Percentiles rank a stretch among this genome's conserved stretches.
These are phyloP conservation scores for Suillus discolor DNA, from an alignment of 768 basidiomycete genomes.

Conservation along the genomic window DNA sequence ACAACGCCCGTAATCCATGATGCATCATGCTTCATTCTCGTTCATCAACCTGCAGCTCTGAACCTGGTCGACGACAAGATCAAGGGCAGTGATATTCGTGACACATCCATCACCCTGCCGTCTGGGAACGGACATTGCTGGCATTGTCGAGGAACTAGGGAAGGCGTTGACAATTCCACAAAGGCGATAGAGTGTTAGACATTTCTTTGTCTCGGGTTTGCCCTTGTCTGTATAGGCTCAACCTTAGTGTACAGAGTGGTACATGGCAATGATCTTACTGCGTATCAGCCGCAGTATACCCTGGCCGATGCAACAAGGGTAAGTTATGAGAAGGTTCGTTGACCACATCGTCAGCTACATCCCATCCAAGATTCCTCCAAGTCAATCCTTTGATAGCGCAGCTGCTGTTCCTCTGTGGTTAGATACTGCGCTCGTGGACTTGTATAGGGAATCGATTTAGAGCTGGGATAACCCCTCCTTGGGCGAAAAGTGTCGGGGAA, in stretches of 20 bases:
- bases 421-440: constrained; percentile 46
- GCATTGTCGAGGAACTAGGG: constrained; percentile 41
- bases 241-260: constrained; percentile 28
- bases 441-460: constrained; percentile 45
- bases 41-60: constrained; percentile 37
- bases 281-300: constrained; percentile 43
- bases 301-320: constrained; percentile 41
- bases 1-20: neutral
- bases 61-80: constrained; percentile 51
- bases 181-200: constrained; percentile 44
- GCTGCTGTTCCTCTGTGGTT: constrained; percentile 49
- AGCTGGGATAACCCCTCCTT: constrained; percentile 40
- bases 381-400: constrained; percentile 46
- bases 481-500: constrained; percentile 36
- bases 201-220: neutral
- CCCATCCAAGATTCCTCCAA: constrained; percentile 42
- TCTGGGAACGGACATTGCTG: constrained; percentile 41
- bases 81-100: constrained; percentile 32
- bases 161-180: constrained; percentile 34
- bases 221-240: constrained; percentile 20
- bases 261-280: constrained; percentile 32
- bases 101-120: constrained; percentile 34
- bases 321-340: neutral
- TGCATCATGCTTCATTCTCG: too few relatives aligned
- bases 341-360: neutral